phyloP scores from a whole-genome alignment of 2,329 filamentous ascomycete genomes.

The Kalaharituber pfeilii region DNA sequence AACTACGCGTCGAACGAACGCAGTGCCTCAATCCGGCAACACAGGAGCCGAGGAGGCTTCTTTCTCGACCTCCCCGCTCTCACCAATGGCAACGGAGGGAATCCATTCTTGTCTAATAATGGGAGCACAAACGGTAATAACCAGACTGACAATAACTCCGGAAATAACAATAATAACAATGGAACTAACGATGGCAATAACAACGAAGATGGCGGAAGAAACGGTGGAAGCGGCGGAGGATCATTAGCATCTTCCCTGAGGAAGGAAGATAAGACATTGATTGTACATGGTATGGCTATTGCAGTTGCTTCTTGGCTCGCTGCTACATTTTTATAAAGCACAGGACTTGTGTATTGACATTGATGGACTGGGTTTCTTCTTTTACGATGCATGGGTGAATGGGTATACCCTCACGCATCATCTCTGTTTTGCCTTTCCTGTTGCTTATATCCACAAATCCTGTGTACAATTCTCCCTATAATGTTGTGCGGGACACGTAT shows the following conservation, averaged over 20 bases:
- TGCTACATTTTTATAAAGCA: not conserved
- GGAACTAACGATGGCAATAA: slow-evolving; percentile 11
- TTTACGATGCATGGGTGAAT: too few relatives aligned
- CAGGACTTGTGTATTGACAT: slow-evolving; percentile 4
- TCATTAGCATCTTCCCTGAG: slow-evolving; percentile 5
- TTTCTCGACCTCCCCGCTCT: slow-evolving; percentile 34
- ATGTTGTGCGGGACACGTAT: slow-evolving; percentile 5
- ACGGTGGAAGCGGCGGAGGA: not conserved
- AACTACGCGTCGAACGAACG: slow-evolving; percentile 31
- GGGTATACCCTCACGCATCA: slow-evolving; percentile 1
- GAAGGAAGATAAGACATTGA: slow-evolving; percentile 19
- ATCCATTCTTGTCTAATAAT: slow-evolving; percentile 33
- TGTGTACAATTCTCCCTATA: not conserved
- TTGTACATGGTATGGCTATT: slow-evolving; percentile 21
- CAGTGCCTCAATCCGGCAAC: slow-evolving; percentile 30
- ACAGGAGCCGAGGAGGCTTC: slow-evolving; percentile 33
- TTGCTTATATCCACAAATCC: not conserved
- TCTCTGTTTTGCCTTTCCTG: not conserved
- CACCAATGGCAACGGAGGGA: slow-evolving; percentile 32
- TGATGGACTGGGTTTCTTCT: too few relatives aligned
- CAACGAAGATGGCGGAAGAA: not conserved
- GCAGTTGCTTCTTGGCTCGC: not conserved
- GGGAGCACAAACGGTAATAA: not conserved
- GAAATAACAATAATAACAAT: slow-evolving; percentile 4
- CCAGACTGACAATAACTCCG: slow-evolving; percentile 12